Evolutionary conservation across 2,329 filamentous ascomycete species (phyloP), one percentile per base, ranked within the genome.

Genomic region (Sporothrix globosa): DNA sequence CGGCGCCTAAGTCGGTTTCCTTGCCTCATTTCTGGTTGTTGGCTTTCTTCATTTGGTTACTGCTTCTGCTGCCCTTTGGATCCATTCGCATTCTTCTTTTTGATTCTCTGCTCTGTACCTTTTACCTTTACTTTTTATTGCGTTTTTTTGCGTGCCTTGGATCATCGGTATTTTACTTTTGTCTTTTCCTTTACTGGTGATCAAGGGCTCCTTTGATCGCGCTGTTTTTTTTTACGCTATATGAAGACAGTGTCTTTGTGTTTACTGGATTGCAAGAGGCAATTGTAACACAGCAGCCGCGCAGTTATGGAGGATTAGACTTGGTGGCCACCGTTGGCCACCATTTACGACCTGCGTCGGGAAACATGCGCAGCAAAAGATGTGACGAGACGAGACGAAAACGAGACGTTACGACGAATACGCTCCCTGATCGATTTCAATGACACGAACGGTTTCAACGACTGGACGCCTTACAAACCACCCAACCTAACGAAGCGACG

Each of bases 351-450:
- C 58, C 56, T 14, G 56, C n/a, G 11, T 14, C 44, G 56, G 56
- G n/a, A 61, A 14, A 17, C 1, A 3, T 21, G n/a, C 14, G 56
- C 17, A 9, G 2, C 30, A 39, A 60, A 14, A 19, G 34, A 34
- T 19, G 34, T 3, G 34, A 14, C 19, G 10, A 63, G 39, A 69
- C 52, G 70, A 5, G 17, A 56, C 53, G 53, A 56, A 56, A 44
- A 71, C 60, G 69, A 72, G 44, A 71, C 68, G 67, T 69, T 46
- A 72, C 48, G 54, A 73, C 50, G 69, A 68, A 68, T 60, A 71
- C 56, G 56, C 46, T 27, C 27, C 46, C 46, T 48, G 41, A 41
- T 21, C 58, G 39, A 54, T 24, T 27, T 27, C 60, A 65, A 65
- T 24, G 58, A 68, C 34, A 69, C 70, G 66, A 46, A 73, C 63